phyloP scores from a whole-genome alignment of 2,329 filamentous ascomycete species.

The Claviceps capensis region DNA sequence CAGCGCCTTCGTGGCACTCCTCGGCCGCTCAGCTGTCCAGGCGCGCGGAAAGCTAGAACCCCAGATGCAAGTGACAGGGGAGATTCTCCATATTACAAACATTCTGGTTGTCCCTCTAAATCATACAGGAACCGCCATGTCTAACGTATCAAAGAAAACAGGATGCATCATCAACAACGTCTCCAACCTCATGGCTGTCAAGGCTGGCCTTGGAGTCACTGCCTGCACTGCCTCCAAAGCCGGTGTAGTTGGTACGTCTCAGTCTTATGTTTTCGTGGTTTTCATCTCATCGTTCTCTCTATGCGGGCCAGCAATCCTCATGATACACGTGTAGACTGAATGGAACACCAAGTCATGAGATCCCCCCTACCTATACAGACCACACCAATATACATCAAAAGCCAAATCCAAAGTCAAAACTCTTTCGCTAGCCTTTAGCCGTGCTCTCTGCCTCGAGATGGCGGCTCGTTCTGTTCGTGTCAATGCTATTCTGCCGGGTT shows the following conservation, averaged over 20 bases:
- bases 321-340: too few species aligned
- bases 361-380: constrained; percentile 5
- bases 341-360: too few species aligned
- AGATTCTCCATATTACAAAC: neutral
- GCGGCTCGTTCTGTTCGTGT: constrained; percentile 51
- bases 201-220: constrained; percentile 55
- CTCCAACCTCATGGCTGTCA: constrained; percentile 58
- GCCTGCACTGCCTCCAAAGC: constrained; percentile 73
- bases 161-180: constrained; percentile 65
- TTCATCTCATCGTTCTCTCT: constrained; percentile 5
- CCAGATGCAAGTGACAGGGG: constrained; percentile 14
- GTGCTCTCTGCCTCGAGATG: constrained; percentile 50
- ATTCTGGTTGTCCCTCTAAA: too few species aligned
- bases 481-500: constrained; percentile 72
- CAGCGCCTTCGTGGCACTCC: constrained; percentile 45
- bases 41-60: constrained; percentile 27
- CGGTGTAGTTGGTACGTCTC: constrained; percentile 50
- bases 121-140: neutral
- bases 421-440: constrained; percentile 44
- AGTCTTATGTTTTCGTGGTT: neutral
- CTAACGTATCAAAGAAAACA: constrained; percentile 10
- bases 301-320: neutral
- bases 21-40: constrained; percentile 40
- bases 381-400: constrained; percentile 1
- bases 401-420: neutral